A percentile compares a stretch with the other conserved stretches of the same genome.
These are phyloP conservation scores for Diplodia sapinea DNA, from an alignment of 2,329 filamentous ascomycete species.

Conservation along the genomic window DNA sequence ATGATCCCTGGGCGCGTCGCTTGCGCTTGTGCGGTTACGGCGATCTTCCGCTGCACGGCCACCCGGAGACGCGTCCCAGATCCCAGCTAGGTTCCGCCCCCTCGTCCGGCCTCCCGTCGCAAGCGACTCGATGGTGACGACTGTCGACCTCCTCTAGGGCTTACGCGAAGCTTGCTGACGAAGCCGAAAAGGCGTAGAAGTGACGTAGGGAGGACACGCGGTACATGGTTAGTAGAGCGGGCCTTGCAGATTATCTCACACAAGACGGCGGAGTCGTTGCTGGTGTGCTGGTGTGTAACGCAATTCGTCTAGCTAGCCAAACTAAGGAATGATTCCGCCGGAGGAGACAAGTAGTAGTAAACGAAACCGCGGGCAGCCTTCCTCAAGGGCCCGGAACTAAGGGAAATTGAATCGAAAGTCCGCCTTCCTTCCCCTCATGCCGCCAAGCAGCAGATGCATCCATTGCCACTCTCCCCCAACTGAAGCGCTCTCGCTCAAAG, in stretches of 20 bases:
- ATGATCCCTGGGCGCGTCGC: not conserved
- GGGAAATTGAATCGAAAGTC: not conserved
- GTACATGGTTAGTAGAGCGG: not conserved
- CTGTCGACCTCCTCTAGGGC: not conserved
- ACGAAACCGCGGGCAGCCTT: not conserved
- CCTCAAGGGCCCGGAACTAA: not conserved
- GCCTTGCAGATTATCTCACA: not conserved
- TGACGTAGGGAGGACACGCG: not conserved
- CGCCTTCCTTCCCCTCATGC: not conserved
- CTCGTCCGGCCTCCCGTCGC: not conserved
- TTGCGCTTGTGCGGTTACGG: not conserved
- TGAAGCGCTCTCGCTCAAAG: no score
- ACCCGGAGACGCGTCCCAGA: not conserved
- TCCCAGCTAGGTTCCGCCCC: not conserved
- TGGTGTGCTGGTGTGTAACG: not conserved
- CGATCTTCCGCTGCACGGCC: constrained; percentile 2
- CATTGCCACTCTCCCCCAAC: not conserved
- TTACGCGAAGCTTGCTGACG: not conserved
- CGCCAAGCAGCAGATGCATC: not conserved
- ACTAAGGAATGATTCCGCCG: not conserved
- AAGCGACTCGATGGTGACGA: not conserved
- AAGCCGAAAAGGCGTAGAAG: not conserved
- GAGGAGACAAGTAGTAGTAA: not conserved
- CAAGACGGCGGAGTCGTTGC: not conserved
- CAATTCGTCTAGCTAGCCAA: not conserved